Evolutionary conservation across 805 yeast genomes (phyloP).

Genomic region (Dipodascus geniculatus): DNA sequence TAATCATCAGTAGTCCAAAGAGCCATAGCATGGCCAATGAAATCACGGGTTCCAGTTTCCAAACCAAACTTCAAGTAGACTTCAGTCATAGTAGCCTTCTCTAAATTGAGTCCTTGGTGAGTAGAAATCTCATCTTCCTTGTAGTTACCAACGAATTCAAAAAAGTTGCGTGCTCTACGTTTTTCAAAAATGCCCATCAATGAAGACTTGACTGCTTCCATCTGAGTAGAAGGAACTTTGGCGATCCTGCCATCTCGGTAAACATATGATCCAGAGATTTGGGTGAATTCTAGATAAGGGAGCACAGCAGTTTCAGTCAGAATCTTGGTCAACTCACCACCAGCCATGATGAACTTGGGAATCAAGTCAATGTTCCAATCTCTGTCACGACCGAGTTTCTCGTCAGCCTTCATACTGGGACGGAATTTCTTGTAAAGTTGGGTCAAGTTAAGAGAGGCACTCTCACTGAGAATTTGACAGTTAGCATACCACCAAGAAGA

Average conservation of each 20-base stretch:
- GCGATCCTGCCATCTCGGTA: slow-evolving; percentile 83
- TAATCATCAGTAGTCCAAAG: slow-evolving; percentile 89
- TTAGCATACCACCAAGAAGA: not conserved
- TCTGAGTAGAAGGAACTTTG: slow-evolving; percentile 86
- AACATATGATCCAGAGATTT: slow-evolving; percentile 90
- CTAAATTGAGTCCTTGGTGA: slow-evolving; percentile 75
- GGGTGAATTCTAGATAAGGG: slow-evolving; percentile 90
- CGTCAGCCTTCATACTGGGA: slow-evolving; percentile 62
- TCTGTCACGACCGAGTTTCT: slow-evolving; percentile 74
- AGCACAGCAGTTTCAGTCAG: slow-evolving; percentile 94
- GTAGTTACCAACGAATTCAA: slow-evolving; percentile 77
- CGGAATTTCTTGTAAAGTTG: slow-evolving; percentile 75
- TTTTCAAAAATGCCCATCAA: slow-evolving; percentile 95
- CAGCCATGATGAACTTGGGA: slow-evolving; percentile 95
- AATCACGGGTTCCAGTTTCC: slow-evolving; percentile 87
- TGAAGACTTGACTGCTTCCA: slow-evolving; percentile 84
- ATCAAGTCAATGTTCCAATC: slow-evolving; percentile 98
- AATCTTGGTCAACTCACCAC: slow-evolving; percentile 93
- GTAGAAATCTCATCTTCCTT: slow-evolving; percentile 69
- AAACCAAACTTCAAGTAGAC: slow-evolving; percentile 81
- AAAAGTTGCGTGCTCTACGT: slow-evolving; percentile 83
- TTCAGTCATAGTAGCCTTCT: slow-evolving; percentile 82
- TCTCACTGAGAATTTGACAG: slow-evolving; percentile 17
- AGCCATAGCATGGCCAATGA: slow-evolving; percentile 98
- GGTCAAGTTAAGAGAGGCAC: slow-evolving; percentile 25